Evolutionary conservation across 192 early-diverging fungal genomes (phyloP), one percentile per base, ranked within the genome.

Genomic region (Ambispora gerdemannii): DNA sequence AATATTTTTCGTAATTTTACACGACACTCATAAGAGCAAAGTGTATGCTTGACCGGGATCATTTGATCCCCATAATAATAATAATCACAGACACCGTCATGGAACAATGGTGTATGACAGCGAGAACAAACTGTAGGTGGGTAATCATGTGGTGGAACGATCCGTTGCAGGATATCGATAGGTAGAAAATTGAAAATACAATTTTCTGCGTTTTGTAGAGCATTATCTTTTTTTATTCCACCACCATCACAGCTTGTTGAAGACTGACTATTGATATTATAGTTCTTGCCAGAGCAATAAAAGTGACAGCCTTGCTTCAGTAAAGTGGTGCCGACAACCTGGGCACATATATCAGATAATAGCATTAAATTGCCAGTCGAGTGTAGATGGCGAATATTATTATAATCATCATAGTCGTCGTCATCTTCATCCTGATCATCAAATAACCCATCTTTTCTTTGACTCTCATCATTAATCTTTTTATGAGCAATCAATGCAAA

Each of bases 341-440:
- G 63, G 10, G 4, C 10, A 49, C 63, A 65, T 13, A 65, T 65
- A 50, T 65, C 63, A 25, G 34, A 30, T 28, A 65, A 30, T 28
- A 43, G 22, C n/a, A 65, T 65, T 25, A 65, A 43, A 43, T 43
- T 43, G 6, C 15, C 19, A 20, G 13, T 58, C 28, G 55, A 11
- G 24, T 2, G 20, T 1, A 27, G 13, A 58, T 20, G 13, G 4
- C 11, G 11, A 2, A 24, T 30, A 20, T 20, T 2, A 58, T 58
- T 24, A 58, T 58, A 20, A 10, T 24, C 55, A 20, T 13, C 24
- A 24, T 4, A 20, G 20, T 13, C 13, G 50, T 1, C 50, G 13
- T 20, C 4, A 58, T 58, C 55, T 22, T 58, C 24, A 10, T 24
- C 55, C 24, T 13, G 10, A 24, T 4, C 24, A 13, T 13, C 13